Base-by-base conservation (phyloP, 257 asterid genomes). In the Nicotiana otophora region DNA sequence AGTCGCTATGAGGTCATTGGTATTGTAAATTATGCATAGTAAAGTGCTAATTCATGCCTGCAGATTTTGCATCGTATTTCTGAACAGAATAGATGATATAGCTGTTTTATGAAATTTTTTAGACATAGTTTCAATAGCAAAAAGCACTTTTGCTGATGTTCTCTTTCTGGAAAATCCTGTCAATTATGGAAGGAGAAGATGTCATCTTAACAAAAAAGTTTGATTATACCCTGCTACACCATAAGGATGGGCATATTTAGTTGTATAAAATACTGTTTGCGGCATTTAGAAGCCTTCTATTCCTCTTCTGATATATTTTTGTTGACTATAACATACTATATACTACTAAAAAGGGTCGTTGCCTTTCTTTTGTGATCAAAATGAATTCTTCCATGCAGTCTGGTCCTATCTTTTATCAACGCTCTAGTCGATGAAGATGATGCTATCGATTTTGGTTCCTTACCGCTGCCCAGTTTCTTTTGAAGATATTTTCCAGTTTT, bases 371-470 rank as follows among this genome's bases (percentile, higher is more conserved):
- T 57, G 30, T 82, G 65, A 28, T 15, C 14, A n/a, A 64, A 77
- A 85, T 46, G 61, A 75, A 34, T 51, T 63, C 20, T 75, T 31
- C 42, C 34, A 19, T 79, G 92, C 92, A 93, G 97, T 91, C 92
- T 93, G 33, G 89, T 91, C 17, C 83, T 95, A 83, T 87, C 97
- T 15, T 87, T 86, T n/a, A 86, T 92, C 80, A 87, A 86, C 63
- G 88, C 87, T 77, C 89, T 91, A 53, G 92, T 94, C 12, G 93
- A 90, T 33, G 97, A 92, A n/a, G 97, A 91, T 20, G 96, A 89
- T 53, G 84, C 77, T n/a, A 54, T 91, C 14, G 86, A 84, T 46
- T 57, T 84, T 16, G 65, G 78, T 36, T 39, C 81, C 15, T 62
- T 82, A 77, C 75, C 76, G 33, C 48, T 76, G 65, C 85, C 84